Evolutionary conservation across 345 rosid species (phyloP).

Genomic region (Melaleuca alternifolia): DNA sequence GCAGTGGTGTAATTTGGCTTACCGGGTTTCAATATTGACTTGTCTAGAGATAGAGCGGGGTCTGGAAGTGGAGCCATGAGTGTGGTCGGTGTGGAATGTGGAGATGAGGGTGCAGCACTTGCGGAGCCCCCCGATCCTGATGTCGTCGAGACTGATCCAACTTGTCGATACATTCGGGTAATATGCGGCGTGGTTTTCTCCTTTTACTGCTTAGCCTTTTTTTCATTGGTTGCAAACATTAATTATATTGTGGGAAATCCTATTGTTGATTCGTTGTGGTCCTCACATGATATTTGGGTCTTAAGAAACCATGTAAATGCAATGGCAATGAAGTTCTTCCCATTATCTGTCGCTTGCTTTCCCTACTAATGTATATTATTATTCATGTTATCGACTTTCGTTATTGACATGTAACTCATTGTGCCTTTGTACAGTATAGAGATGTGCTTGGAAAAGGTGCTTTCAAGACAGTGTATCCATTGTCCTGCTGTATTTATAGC

Average conservation of each 20-base stretch:
- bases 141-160: conserved; percentile 11
- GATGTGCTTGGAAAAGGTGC: conserved; percentile 40
- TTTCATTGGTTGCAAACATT: not conserved
- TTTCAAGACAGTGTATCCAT: conserved; percentile 49
- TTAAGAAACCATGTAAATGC: not conserved
- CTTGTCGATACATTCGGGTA: conserved; percentile 14
- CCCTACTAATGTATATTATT: not conserved
- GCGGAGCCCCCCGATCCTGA: conserved; percentile 15
- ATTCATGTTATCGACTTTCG: not conserved
- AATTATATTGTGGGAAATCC: not conserved
- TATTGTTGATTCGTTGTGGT: not conserved
- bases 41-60: not conserved
- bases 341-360: not conserved
- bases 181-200: not conserved
- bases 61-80: not conserved
- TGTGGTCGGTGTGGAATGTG: not conserved
- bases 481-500: not conserved
- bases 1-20: not conserved
- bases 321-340: not conserved
- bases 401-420: not conserved
- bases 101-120: conserved; percentile 6
- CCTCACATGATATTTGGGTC: not conserved
- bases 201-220: not conserved
- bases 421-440: conserved; percentile 16
- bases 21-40: not conserved